Conservation (phyloP, 345 rosid genomes). For the Salix arbutifolia region DNA sequence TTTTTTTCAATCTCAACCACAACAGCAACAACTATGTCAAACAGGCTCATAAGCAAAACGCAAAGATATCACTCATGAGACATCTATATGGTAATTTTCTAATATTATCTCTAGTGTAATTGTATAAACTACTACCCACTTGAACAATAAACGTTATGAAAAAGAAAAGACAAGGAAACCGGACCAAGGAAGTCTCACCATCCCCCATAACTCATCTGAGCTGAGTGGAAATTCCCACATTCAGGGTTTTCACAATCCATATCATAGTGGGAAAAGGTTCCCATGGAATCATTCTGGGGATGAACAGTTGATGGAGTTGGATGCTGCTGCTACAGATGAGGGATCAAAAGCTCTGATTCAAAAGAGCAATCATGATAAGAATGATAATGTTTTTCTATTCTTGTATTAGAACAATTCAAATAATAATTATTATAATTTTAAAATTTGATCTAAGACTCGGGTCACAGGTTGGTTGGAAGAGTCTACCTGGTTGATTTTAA, state of each 20-base stretch:
- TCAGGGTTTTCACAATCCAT: constrained; percentile 5
- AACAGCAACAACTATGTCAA: too few relatives aligned
- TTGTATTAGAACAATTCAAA: too few relatives aligned
- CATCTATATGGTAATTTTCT: background rate
- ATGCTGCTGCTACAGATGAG: constrained; percentile 2
- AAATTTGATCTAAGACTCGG: too few relatives aligned
- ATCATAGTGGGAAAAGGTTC: background rate
- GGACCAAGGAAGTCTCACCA: constrained; percentile 9
- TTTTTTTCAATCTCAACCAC: too few relatives aligned
- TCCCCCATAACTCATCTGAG: constrained; percentile 4
- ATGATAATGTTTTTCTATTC: background rate
- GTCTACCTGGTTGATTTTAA: too few relatives aligned
- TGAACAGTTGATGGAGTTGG: constrained; percentile 3
- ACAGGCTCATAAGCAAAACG: too few relatives aligned
- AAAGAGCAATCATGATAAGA: background rate
- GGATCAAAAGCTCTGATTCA: background rate
- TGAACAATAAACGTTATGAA: background rate
- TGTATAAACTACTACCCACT: background rate
- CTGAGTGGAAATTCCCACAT: background rate
- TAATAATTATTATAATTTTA: too few relatives aligned
- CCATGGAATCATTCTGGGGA: background rate
- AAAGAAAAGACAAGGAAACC: background rate
- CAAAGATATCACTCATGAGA: background rate
- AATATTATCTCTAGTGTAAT: background rate
- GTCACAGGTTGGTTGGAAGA: too few relatives aligned